Conservation (phyloP, 805 yeast species). For the Cyberlindnera veronae region DNA sequence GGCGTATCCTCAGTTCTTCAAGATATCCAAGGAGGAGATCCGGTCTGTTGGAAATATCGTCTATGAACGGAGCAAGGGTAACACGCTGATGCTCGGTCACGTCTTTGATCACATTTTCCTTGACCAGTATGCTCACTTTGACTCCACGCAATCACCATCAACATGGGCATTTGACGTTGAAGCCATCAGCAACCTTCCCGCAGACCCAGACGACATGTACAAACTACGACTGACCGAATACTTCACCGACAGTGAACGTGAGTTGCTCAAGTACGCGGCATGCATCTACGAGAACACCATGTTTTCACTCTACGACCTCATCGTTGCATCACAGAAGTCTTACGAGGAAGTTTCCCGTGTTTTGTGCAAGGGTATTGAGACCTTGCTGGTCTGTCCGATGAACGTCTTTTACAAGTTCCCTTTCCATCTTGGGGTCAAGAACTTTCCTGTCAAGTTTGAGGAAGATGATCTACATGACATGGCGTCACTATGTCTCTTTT, state of each 20-base stretch:
- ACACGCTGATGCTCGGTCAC: conserved; percentile 5
- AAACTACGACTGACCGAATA: conserved; percentile 17
- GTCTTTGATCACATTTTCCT: too few relatives aligned
- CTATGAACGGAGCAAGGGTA: neutral
- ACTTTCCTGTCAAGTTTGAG: conserved; percentile 24
- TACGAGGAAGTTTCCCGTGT: conserved; percentile 32
- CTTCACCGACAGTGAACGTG: conserved; percentile 23
- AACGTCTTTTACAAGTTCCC: conserved; percentile 46
- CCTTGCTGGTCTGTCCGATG: conserved; percentile 35
- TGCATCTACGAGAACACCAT: conserved; percentile 35
- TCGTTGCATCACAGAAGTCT: conserved; percentile 35
- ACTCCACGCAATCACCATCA: neutral
- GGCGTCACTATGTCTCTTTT: conserved; percentile 34
- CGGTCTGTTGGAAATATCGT: neutral
- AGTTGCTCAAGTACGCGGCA: conserved; percentile 39
- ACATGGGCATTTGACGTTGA: neutral
- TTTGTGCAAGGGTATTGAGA: conserved; percentile 33
- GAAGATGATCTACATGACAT: conserved; percentile 33
- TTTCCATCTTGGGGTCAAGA: conserved; percentile 32
- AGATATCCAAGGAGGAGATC: neutral
- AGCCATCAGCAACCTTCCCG: neutral
- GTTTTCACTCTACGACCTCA: conserved; percentile 36
- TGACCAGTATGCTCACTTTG: neutral
- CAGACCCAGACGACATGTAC: conserved; percentile 8
- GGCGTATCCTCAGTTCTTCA: conserved; percentile 6